A percentile compares a stretch with the other conserved stretches of the same genome.
These are phyloP conservation scores for Pilaira anomala DNA, from an alignment of 192 early-diverging fungal genomes.

Conservation along the genomic window DNA sequence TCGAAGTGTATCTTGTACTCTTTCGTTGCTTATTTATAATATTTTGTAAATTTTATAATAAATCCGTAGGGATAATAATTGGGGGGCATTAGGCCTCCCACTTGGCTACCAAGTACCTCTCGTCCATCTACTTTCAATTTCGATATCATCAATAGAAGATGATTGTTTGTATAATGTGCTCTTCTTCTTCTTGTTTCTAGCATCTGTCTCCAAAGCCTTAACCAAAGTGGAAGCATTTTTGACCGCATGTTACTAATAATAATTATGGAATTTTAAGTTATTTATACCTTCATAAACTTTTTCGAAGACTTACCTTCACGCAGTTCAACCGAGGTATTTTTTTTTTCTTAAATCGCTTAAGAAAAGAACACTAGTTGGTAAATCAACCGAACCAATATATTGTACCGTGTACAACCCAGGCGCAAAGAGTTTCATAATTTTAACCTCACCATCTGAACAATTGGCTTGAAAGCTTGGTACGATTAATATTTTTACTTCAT, in stretches of 20 bases:
- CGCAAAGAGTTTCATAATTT: background rate
- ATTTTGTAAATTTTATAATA: too few relatives aligned
- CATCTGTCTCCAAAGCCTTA: background rate
- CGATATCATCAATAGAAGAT: background rate
- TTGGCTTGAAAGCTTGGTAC: slow-evolving; percentile 1
- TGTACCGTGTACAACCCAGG: background rate
- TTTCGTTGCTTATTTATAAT: too few relatives aligned
- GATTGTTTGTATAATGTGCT: background rate
- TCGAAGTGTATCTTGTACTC: too few relatives aligned
- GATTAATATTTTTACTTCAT: background rate
- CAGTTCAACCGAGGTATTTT: background rate
- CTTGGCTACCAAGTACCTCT: background rate
- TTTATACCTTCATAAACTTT: background rate
- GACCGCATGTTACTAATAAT: background rate
- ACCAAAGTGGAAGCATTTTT: background rate
- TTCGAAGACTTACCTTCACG: background rate
- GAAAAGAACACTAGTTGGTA: background rate
- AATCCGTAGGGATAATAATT: too few relatives aligned
- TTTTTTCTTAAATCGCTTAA: background rate
- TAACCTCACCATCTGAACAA: background rate
- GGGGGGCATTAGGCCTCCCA: too few relatives aligned
- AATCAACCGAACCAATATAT: background rate
- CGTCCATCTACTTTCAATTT: background rate
- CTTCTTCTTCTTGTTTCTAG: background rate
- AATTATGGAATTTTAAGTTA: slow-evolving; percentile 1